A percentile compares a stretch with the other conserved stretches of the same genome.
phyloP scores from a whole-genome alignment of 345 rosid genomes.

The Hevea brasiliensis region DNA sequence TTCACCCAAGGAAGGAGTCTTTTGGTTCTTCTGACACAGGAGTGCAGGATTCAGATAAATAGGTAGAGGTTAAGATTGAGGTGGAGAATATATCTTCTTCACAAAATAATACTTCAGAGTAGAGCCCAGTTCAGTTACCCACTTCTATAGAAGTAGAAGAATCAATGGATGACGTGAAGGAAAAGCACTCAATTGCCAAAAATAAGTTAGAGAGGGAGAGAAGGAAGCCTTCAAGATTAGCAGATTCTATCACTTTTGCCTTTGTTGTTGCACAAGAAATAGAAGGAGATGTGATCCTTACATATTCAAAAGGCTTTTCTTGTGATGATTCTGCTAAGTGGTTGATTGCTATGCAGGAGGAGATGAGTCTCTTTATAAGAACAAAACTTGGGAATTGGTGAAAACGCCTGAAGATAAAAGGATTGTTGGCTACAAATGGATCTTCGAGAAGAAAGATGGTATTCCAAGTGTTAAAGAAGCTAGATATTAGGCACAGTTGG shows the following conservation, averaged over 20 bases:
- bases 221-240: background rate
- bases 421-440: background rate
- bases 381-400: background rate
- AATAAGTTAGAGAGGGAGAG: background rate
- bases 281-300: background rate
- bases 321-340: background rate
- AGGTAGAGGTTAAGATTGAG: too few relatives aligned
- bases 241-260: background rate
- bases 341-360: background rate
- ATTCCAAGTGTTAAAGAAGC: background rate
- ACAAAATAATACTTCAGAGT: too few relatives aligned
- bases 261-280: background rate
- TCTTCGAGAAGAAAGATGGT: background rate
- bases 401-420: too few relatives aligned
- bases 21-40: too few relatives aligned
- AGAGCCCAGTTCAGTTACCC: too few relatives aligned
- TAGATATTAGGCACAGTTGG: background rate
- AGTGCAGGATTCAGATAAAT: too few relatives aligned
- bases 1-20: too few relatives aligned
- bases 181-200: background rate
- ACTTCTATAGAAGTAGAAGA: too few relatives aligned
- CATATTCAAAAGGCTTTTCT: background rate
- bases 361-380: background rate
- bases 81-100: too few relatives aligned
- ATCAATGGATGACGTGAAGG: too few relatives aligned